These are phyloP conservation scores for Apiospora hydei DNA, from an alignment of 2,329 filamentous ascomycete species.

Conservation along the genomic window DNA sequence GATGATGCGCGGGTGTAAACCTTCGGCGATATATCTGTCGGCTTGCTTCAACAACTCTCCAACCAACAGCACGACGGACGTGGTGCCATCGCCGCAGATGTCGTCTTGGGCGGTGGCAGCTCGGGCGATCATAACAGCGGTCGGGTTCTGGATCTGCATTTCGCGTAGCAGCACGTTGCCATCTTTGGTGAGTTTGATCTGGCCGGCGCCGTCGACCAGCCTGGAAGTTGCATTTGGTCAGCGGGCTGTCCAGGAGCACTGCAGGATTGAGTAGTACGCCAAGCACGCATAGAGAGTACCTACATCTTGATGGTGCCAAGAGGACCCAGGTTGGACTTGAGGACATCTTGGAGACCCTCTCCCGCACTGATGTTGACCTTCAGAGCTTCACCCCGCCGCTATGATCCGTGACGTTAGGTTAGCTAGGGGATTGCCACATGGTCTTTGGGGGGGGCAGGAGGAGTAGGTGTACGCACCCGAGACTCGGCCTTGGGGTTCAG, in stretches of 20 bases:
- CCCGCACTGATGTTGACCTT: constrained; percentile 96
- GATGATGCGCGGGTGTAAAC: constrained; percentile 95
- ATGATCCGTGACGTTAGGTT: constrained; percentile 50
- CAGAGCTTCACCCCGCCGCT: constrained; percentile 97
- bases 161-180: constrained; percentile 84
- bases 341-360: constrained; percentile 90
- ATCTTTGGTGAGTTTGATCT: constrained; percentile 97
- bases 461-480: constrained; percentile 67
- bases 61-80: constrained; percentile 92
- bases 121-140: constrained; percentile 82
- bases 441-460: constrained; percentile 29
- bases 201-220: constrained; percentile 74
- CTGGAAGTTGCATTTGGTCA: constrained; percentile 44
- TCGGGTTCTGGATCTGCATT: constrained; percentile 98
- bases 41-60: constrained; percentile 98
- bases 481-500: constrained; percentile 99
- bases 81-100: constrained; percentile 97
- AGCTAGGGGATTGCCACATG: constrained; percentile 26
- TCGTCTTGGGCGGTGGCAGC: constrained; percentile 98
- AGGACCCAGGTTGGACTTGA: constrained; percentile 95
- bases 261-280: background rate
- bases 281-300: constrained; percentile 34
- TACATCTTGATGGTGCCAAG: constrained; percentile 97
- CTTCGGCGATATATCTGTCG: constrained; percentile 93
- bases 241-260: background rate